These are phyloP conservation scores for Fusarium sacchari DNA, from an alignment of 2,329 filamentous ascomycete genomes.

Conservation along the genomic window DNA sequence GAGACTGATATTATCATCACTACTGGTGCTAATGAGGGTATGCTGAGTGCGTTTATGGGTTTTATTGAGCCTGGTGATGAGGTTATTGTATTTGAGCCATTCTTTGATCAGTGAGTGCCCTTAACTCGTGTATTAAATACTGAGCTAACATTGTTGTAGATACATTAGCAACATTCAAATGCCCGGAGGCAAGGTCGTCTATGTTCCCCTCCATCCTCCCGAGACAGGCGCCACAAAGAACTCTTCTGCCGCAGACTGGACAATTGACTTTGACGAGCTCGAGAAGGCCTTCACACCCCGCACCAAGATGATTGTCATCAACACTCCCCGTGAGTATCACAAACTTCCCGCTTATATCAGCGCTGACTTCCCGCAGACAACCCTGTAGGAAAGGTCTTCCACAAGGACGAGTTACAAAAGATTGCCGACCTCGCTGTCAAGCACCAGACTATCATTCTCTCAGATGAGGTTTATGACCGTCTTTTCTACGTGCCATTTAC, in stretches of 20 bases:
- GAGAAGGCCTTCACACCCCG: conserved; percentile 82
- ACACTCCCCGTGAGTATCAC: conserved; percentile 67
- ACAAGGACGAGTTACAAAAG: conserved; percentile 79
- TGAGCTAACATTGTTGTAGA: conserved; percentile 29
- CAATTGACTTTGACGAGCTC: conserved; percentile 83
- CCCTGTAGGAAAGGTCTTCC: conserved; percentile 96
- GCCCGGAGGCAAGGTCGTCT: conserved; percentile 93
- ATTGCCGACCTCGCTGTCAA: conserved; percentile 92
- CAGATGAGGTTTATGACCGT: conserved; percentile 92
- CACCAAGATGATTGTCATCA: conserved; percentile 96
- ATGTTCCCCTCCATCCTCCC: conserved; percentile 94
- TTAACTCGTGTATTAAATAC: not conserved
- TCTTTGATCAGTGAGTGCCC: conserved; percentile 84
- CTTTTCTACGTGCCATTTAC: conserved; percentile 97
- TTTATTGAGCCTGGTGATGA: conserved; percentile 96
- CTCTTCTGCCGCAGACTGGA: conserved; percentile 89
- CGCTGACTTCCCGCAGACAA: conserved; percentile 69
- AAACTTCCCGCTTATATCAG: not conserved
- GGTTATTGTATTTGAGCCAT: conserved; percentile 97
- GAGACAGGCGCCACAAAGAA: conserved; percentile 80
- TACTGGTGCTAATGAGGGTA: conserved; percentile 90
- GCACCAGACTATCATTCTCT: conserved; percentile 92
- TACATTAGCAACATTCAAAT: conserved; percentile 98
- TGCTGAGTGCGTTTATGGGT: conserved; percentile 97
- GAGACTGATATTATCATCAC: conserved; percentile 96